Evolutionary conservation across 2,329 filamentous ascomycete species (phyloP), one percentile per base, ranked within the genome.

Genomic region (Trichoderma arundinaceum): DNA sequence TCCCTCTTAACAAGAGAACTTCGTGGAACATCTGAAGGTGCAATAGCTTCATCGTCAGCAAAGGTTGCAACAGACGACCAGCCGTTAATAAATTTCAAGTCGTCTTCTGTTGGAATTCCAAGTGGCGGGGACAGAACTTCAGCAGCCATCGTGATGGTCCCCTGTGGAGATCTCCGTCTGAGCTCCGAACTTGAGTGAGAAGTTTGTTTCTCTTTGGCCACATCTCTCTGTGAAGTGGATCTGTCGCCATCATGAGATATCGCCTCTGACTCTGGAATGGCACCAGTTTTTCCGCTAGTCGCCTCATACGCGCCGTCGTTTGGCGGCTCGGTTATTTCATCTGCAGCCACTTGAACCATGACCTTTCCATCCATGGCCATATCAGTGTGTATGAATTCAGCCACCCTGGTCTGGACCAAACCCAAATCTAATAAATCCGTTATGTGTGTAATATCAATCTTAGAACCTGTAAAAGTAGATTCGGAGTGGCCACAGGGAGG

Each of bases 1-100:
- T 86, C 73, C 19, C 82, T 80, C 56, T 83, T 82, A 4, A 80
- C 81, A 17, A 82, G 68, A 3, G 82, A 81, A 15, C 72, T 71
- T 22, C 77, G 75, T 60, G 74, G 65, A 52, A 69, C 54, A 63
- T 70, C 53, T 68, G 74, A 48, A 61, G 67, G 41, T 12, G 62
- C 60, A 19, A 76, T 72, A n/a, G 83, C 82, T 10, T 83, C 82
- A 33, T 88, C 83, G 65, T 90, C 88, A 15, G 89, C 88, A 71
- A 90, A 84, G 0, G 90, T 90, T 3, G 89, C 91, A 17, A 91
- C 81, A 1, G 91, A 91, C 2, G 89, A 92, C 35, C 83, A 15
- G 32, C 78, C 74, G 4, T 80, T n/a, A n/a, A n/a, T n/a, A n/a
- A n/a, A n/a, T n/a, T n/a, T n/a, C n/a, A n/a, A n/a, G n/a, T n/a